Evolutionary conservation across 2,329 filamentous ascomycete species (phyloP).

Genomic region (Fonsecaea erecta): DNA sequence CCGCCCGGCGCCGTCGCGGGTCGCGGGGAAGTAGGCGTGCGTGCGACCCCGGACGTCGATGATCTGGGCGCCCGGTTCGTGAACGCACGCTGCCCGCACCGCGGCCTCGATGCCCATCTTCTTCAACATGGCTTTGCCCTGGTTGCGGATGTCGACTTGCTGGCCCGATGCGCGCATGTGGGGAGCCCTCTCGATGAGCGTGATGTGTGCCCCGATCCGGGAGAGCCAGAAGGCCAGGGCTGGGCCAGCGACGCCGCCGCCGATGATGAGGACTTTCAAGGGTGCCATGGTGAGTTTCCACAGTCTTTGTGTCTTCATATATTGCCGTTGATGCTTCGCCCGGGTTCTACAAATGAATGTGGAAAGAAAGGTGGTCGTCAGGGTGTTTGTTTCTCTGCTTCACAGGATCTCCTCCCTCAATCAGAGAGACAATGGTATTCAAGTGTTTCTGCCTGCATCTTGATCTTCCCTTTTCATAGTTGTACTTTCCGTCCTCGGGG

Average conservation of each 20-base stretch:
- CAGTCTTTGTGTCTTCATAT: too few relatives aligned
- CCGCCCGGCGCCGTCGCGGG: conserved; percentile 44
- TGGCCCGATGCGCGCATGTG: conserved; percentile 55
- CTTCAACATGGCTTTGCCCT: conserved; percentile 57
- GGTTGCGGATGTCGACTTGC: conserved; percentile 60
- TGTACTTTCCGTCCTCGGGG: too few relatives aligned
- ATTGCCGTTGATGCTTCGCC: conserved; percentile 32
- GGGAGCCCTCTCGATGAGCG: conserved; percentile 50
- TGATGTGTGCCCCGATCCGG: conserved; percentile 45
- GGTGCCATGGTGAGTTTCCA: too few relatives aligned
- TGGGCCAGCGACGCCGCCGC: conserved; percentile 48
- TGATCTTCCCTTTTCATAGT: too few relatives aligned
- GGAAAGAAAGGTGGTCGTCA: too few relatives aligned
- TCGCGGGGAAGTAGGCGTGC: conserved; percentile 50
- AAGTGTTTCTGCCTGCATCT: too few relatives aligned
- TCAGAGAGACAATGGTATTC: too few relatives aligned
- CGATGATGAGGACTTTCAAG: conserved; percentile 56
- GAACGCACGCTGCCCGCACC: conserved; percentile 47
- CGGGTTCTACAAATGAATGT: too few relatives aligned
- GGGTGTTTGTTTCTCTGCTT: too few relatives aligned
- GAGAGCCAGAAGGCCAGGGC: conserved; percentile 59
- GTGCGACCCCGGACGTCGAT: conserved; percentile 49
- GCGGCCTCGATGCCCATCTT: conserved; percentile 58
- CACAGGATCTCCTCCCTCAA: too few relatives aligned
- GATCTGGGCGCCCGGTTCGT: conserved; percentile 56